Percentiles rank a stretch among this genome's conserved stretches.
Evolutionary conservation across 2,329 filamentous ascomycete genomes (phyloP).

Genomic region (Neoascochyta sp.): DNA sequence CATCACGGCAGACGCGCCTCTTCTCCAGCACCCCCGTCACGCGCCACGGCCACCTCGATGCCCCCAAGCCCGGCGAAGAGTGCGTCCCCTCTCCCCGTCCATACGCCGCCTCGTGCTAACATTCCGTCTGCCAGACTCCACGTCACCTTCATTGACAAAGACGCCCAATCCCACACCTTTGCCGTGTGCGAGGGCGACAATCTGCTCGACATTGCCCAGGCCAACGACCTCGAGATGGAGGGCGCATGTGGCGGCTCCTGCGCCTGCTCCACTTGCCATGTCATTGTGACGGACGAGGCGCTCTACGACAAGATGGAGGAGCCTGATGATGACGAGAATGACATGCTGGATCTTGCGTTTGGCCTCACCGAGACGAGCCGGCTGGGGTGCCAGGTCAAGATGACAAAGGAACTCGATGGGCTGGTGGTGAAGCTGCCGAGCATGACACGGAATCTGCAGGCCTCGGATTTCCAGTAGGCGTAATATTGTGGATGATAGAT

Average conservation of each 20-base stretch:
- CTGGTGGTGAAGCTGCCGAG: conserved; percentile 78
- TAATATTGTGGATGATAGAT: too few species aligned
- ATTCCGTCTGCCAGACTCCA: conserved; percentile 60
- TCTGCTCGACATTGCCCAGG: conserved; percentile 89
- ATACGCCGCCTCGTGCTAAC: conserved; percentile 4
- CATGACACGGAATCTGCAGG: conserved; percentile 95
- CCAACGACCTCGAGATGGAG: conserved; percentile 96
- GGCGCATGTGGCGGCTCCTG: conserved; percentile 93
- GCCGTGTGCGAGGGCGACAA: conserved; percentile 85
- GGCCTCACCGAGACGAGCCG: conserved; percentile 81
- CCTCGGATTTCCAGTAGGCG: conserved; percentile 71
- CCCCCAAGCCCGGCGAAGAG: conserved; percentile 90
- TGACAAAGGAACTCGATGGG: conserved; percentile 87
- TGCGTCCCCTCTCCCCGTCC: conserved; percentile 45
- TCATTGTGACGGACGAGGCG: conserved; percentile 71
- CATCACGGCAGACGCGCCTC: conserved; percentile 31
- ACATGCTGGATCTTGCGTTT: conserved; percentile 74
- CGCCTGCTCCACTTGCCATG: conserved; percentile 89
- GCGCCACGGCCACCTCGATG: conserved; percentile 74
- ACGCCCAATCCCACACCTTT: conserved; percentile 70
- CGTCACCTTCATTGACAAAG: conserved; percentile 92
- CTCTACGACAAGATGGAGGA: conserved; percentile 69
- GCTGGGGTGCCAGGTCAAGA: conserved; percentile 84
- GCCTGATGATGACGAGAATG: conserved; percentile 47
- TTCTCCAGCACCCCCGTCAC: conserved; percentile 64